Percentiles rank a stretch among this genome's conserved stretches.
Conservation (phyloP, 768 basidiomycete genomes). For the Boletus huronensis region DNA sequence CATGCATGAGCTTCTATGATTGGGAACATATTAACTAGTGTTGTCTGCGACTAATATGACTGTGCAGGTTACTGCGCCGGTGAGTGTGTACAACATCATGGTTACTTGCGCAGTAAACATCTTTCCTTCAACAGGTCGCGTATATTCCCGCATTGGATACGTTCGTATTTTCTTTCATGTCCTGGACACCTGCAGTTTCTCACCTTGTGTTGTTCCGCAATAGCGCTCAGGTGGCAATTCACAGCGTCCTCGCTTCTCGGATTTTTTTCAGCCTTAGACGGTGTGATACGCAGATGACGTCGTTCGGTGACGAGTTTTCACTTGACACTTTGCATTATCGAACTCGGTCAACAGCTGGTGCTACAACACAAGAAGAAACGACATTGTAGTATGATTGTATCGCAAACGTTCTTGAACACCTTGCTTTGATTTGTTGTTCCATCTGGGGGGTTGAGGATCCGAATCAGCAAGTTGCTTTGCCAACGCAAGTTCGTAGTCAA, state of each 20-base stretch:
- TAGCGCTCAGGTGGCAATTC: slow-evolving; percentile 29
- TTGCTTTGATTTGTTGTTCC: neutral
- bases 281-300: slow-evolving; percentile 5
- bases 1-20: neutral
- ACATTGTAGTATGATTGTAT: neutral
- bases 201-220: neutral
- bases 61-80: slow-evolving; percentile 19
- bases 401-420: neutral
- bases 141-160: slow-evolving; percentile 20
- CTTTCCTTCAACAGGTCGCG: slow-evolving; percentile 6
- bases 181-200: neutral
- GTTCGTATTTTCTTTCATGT: slow-evolving; percentile 11
- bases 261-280: slow-evolving; percentile 29
- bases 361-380: neutral
- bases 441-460: neutral
- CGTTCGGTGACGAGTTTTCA: neutral
- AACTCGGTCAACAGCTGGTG: neutral
- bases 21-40: slow-evolving; percentile 1
- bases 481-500: neutral
- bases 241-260: slow-evolving; percentile 24
- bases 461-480: neutral
- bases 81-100: neutral
- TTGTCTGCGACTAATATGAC: slow-evolving; percentile 14
- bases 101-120: neutral
- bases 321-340: slow-evolving; percentile 9